phyloP scores from a whole-genome alignment of 2,329 filamentous ascomycete genomes.

The Penicillium griseofulvum region DNA sequence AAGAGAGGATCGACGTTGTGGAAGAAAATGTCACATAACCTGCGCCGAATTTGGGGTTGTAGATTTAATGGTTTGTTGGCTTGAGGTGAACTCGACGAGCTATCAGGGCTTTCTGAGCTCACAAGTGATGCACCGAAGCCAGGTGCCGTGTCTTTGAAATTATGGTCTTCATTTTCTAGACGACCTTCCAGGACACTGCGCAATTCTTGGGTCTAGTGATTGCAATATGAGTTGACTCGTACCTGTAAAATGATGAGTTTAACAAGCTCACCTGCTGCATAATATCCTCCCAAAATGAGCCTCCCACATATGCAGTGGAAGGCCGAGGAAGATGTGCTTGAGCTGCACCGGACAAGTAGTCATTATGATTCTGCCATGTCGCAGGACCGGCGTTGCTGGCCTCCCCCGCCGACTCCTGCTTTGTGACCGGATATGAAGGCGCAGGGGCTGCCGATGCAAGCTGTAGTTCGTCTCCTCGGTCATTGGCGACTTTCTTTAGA shows the following conservation, averaged over 20 bases:
- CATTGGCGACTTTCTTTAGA: slow-evolving; percentile 16
- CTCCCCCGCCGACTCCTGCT: neutral
- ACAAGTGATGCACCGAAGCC: slow-evolving; percentile 14
- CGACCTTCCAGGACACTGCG: slow-evolving; percentile 22
- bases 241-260: too few relatives aligned
- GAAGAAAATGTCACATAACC: slow-evolving; percentile 27
- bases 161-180: slow-evolving; percentile 16
- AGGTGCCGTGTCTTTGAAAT: neutral
- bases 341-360: neutral
- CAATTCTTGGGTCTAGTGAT: slow-evolving; percentile 18
- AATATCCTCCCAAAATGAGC: slow-evolving; percentile 28
- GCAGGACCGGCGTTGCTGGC: slow-evolving; percentile 7
- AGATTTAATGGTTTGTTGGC: slow-evolving; percentile 8
- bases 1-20: slow-evolving; percentile 32
- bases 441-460: neutral
- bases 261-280: slow-evolving; percentile 24
- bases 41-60: slow-evolving; percentile 13
- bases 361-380: slow-evolving; percentile 5
- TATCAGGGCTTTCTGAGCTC: slow-evolving; percentile 19
- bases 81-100: slow-evolving; percentile 8
- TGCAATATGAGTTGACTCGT: neutral
- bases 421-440: neutral
- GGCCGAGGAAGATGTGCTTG: slow-evolving; percentile 14
- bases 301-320: slow-evolving; percentile 18
- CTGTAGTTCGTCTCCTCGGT: neutral